Conservation (phyloP, 768 basidiomycete genomes). For the Termitomyces sp. region DNA sequence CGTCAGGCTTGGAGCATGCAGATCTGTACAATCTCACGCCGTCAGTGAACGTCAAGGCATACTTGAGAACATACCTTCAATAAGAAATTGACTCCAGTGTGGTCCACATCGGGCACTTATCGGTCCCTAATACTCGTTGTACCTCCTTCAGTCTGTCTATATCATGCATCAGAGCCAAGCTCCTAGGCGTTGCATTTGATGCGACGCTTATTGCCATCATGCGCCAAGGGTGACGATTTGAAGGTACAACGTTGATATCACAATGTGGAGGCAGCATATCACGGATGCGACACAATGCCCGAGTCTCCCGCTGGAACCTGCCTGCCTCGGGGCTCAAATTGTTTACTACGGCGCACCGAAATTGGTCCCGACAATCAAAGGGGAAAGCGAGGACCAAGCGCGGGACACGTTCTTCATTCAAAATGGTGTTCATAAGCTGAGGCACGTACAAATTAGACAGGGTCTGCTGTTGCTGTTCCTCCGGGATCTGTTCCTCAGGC, state of each 20-base stretch:
- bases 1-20: too few relatives aligned
- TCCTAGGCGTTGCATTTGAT: background rate
- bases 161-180: background rate
- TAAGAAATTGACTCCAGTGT: background rate
- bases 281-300: background rate
- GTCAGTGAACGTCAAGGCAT: background rate
- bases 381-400: background rate
- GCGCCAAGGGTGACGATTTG: background rate
- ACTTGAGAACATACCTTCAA: background rate
- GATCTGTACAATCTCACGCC: too few relatives aligned
- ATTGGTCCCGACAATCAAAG: background rate
- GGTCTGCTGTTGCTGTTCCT: background rate
- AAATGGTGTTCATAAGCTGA: background rate
- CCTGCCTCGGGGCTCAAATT: background rate
- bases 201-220: background rate
- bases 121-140: background rate
- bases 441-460: background rate
- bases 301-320: background rate
- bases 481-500: background rate
- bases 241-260: background rate
- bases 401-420: background rate
- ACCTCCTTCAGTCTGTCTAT: background rate
- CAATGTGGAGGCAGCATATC: background rate
- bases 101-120: background rate
- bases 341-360: background rate